Base-by-base conservation (phyloP, 768 basidiomycete species). In the Leccinum boreale region DNA sequence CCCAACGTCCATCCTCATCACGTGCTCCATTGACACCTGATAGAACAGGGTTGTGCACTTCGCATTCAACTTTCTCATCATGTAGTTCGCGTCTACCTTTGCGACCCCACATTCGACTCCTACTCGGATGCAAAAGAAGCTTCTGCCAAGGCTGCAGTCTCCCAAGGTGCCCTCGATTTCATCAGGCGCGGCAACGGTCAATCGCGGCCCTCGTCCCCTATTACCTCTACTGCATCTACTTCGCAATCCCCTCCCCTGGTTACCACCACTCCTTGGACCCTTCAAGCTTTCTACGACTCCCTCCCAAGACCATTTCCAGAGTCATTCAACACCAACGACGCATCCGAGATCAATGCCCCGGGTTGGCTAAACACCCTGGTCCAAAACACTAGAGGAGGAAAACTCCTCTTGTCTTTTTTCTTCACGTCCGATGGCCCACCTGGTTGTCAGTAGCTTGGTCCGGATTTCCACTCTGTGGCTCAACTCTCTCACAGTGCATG, bases 241-340 rank as follows among this genome's bases (percentile, higher is more conserved):
- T 57, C 62, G 10, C 58, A 53, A 2, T 42, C 55, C 3, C 53
- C 53, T 24, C 53, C 57, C 2, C 45, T 56, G 3, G 53, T 56
- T 8, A 42, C 52, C 36, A 65, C 56, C 21, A 56, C 60, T 17
- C 70, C 73, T 3, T 69, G 77, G 44, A 76, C 79, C 0, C 70
- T 90, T 1, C 84, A 85, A 58, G 70, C 70, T 1, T 89, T 85
- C 68, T 86, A 80, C 63, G 85, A 86, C n/a, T 68, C 81, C 14
- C 79, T 90, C 47, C 86, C 87, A 1, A 77, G 78, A 47, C 88
- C 86, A 1, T 80, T 88, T 52, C 82, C 85, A 0, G 84, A 86
- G 58, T 64, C 74, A 11, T 74, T 86, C 10, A 77, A 75, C 1
- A 73, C 76, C 14, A 77, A 77, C 60, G 67, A 75, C 3, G 80